Percentiles rank a stretch among this genome's conserved stretches.
Conservation (phyloP, 176 grass and related monocot species). For the Aegilops umbellulata region DNA sequence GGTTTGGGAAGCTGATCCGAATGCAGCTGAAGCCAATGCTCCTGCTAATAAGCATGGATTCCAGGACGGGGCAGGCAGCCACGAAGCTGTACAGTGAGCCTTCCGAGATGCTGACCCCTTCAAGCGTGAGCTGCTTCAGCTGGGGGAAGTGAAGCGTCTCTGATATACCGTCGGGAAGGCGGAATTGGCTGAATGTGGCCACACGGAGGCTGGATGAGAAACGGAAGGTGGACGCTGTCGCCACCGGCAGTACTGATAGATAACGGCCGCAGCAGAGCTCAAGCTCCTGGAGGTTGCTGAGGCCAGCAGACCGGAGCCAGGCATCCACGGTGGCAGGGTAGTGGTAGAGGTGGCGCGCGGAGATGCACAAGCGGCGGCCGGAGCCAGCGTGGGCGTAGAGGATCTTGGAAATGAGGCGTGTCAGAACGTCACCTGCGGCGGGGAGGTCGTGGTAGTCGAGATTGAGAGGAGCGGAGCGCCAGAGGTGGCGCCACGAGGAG, state of each 20-base stretch:
- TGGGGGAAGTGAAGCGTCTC: background rate
- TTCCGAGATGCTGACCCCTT: background rate
- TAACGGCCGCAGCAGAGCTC: background rate
- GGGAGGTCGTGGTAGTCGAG: background rate
- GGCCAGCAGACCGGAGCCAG: background rate
- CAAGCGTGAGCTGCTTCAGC: background rate
- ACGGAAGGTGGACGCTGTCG: slow-evolving; percentile 22
- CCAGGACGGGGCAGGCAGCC: background rate
- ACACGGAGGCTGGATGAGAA: background rate
- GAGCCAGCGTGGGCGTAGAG: background rate
- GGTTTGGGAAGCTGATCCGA: background rate
- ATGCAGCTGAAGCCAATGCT: background rate
- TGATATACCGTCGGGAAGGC: background rate
- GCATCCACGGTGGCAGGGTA: background rate
- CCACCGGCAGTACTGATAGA: background rate
- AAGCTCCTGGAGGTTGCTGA: slow-evolving; percentile 1
- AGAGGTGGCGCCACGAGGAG: background rate
- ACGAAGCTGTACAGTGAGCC: background rate
- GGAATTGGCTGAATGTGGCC: background rate
- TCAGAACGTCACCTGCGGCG: background rate
- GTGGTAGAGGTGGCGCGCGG: background rate
- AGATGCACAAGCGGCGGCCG: background rate
- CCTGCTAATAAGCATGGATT: background rate
- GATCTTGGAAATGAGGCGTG: background rate
- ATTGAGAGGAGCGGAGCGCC: background rate